Evolutionary conservation across 768 basidiomycete genomes (phyloP).

Genomic region (Termitomyces sp.): DNA sequence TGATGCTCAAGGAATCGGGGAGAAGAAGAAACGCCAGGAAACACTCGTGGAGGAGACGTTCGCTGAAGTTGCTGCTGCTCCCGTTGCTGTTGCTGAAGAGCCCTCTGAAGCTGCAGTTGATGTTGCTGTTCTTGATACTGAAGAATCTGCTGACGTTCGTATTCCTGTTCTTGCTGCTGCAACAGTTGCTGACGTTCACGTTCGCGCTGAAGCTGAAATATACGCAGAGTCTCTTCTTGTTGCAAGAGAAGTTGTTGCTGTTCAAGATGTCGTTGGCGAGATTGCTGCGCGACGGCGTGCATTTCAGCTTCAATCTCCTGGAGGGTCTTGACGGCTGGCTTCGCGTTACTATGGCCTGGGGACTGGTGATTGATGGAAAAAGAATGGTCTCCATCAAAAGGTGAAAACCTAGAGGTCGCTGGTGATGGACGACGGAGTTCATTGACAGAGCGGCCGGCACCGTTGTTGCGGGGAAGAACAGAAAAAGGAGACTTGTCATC

Average conservation of each 20-base stretch:
- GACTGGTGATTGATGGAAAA: conserved; percentile 24
- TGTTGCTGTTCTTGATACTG: conserved; percentile 46
- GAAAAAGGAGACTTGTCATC: conserved; percentile 77
- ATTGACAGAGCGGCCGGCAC: conserved; percentile 35
- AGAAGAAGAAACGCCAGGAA: conserved; percentile 60
- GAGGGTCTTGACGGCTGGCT: conserved; percentile 51
- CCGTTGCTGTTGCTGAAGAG: conserved; percentile 47
- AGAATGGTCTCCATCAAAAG: conserved; percentile 22
- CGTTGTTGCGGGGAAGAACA: conserved; percentile 51
- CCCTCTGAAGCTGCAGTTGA: conserved; percentile 39
- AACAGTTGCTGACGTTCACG: conserved; percentile 23
- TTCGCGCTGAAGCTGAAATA: conserved; percentile 28
- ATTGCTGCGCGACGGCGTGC: conserved; percentile 53
- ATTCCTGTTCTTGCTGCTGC: conserved; percentile 20
- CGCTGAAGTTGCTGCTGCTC: conserved; percentile 40
- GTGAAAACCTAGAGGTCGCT: conserved; percentile 32
- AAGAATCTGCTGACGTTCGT: conserved; percentile 38
- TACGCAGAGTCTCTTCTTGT: conserved; percentile 28
- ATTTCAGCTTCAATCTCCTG: conserved; percentile 86
- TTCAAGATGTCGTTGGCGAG: conserved; percentile 19
- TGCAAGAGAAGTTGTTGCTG: conserved; percentile 34
- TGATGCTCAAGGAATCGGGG: conserved; percentile 77
- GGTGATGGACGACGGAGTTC: conserved; percentile 27
- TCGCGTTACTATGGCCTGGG: conserved; percentile 25
- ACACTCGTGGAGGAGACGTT: conserved; percentile 72